Conservation (phyloP, 1,139 yeast species). For the Lodderomyces elongisporus region DNA sequence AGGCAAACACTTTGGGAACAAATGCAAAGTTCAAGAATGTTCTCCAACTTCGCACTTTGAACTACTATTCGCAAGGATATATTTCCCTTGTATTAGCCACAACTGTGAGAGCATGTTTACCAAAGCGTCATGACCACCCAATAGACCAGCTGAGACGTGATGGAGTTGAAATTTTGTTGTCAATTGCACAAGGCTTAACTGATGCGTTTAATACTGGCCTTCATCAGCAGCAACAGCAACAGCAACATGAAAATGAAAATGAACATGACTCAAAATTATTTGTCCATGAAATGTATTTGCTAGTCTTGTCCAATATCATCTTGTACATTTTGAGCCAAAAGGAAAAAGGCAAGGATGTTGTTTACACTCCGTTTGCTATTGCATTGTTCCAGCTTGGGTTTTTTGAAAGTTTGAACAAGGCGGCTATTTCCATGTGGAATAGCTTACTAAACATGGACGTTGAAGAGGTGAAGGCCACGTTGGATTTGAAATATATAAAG, state of each 20-base stretch:
- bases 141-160: slow-evolving; percentile 29
- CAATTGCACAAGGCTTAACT: slow-evolving; percentile 1
- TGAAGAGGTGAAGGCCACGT: slow-evolving; percentile 20
- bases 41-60: slow-evolving; percentile 48
- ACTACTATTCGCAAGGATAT: slow-evolving; percentile 48
- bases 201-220: not conserved
- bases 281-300: slow-evolving; percentile 21
- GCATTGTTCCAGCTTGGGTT: slow-evolving; percentile 47
- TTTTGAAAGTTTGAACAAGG: slow-evolving; percentile 21
- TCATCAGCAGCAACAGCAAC: not conserved
- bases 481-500: slow-evolving; percentile 34
- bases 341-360: slow-evolving; percentile 28
- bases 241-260: not conserved
- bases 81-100: slow-evolving; percentile 37
- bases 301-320: slow-evolving; percentile 27
- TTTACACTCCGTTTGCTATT: slow-evolving; percentile 43
- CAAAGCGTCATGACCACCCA: slow-evolving; percentile 39
- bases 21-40: slow-evolving; percentile 59
- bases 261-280: too few species aligned
- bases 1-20: slow-evolving; percentile 35
- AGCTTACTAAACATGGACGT: slow-evolving; percentile 17
- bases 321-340: slow-evolving; percentile 23
- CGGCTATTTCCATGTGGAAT: slow-evolving; percentile 22
- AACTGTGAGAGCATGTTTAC: slow-evolving; percentile 38
- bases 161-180: slow-evolving; percentile 36